phyloP scores from a whole-genome alignment of 2,329 filamentous ascomycete species.

The Plectosphaerella plurivora region DNA sequence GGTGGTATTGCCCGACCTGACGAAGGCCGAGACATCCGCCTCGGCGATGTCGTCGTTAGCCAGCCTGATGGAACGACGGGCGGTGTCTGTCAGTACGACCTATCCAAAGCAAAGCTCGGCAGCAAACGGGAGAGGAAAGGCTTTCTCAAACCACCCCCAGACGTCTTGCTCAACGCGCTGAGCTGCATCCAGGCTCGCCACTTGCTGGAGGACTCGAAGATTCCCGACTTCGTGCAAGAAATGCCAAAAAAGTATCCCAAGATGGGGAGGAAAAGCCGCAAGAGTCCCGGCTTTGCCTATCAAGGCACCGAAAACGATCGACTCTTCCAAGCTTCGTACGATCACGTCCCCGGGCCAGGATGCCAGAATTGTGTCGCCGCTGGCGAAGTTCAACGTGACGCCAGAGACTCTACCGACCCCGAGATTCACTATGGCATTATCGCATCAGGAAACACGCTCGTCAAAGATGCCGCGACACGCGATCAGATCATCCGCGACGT shows the following conservation, averaged over 20 bases:
- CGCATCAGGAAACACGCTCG: constrained; percentile 2
- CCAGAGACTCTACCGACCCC: neutral
- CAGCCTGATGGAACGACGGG: neutral
- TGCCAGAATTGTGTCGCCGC: neutral
- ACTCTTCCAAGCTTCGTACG: neutral
- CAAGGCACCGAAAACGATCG: neutral
- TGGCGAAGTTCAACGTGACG: neutral
- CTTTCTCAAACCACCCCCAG: neutral
- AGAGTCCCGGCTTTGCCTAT: no score
- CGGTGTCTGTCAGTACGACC: constrained; percentile 7
- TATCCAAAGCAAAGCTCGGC: neutral
- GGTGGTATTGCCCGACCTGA: constrained; percentile 14
- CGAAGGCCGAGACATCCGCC: constrained; percentile 14
- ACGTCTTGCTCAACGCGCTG: neutral
- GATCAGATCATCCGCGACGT: constrained; percentile 17
- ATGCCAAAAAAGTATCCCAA: neutral
- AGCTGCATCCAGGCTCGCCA: neutral
- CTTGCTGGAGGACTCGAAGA: neutral
- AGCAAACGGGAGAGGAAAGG: neutral
- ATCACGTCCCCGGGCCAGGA: neutral
- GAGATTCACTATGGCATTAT: constrained; percentile 7
- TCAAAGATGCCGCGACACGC: constrained; percentile 10
- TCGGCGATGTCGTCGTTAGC: constrained; percentile 20
- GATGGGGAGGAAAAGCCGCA: neutral
- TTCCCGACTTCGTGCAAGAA: neutral